Evolutionary conservation across 2,329 filamentous ascomycete genomes (phyloP).

Genomic region (Monosporascus sp.): DNA sequence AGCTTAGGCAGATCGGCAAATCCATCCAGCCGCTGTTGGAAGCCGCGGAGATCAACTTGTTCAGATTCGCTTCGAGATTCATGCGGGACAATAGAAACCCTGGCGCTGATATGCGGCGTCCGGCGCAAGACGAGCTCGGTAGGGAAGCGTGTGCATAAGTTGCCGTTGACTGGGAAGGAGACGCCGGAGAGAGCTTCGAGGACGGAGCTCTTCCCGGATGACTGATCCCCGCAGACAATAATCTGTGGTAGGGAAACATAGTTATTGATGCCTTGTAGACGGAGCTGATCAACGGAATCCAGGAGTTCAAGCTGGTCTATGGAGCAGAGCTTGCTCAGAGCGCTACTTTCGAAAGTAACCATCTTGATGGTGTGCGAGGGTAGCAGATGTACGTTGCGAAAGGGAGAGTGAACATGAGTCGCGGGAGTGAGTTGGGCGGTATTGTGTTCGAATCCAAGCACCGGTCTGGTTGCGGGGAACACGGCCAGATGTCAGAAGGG

Average conservation of each 20-base stretch:
- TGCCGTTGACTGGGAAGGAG: constrained; percentile 48
- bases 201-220: constrained; percentile 55
- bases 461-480: too few species aligned
- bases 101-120: constrained; percentile 21
- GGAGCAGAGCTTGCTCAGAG: neutral
- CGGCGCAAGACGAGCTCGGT: constrained; percentile 53
- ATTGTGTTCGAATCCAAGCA: too few species aligned
- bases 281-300: constrained; percentile 27
- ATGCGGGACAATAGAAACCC: constrained; percentile 25
- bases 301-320: constrained; percentile 24
- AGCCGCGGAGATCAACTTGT: constrained; percentile 4
- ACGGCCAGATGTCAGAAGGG: too few species aligned
- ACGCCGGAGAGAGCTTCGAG: constrained; percentile 56
- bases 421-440: too few species aligned
- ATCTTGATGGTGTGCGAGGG: too few species aligned
- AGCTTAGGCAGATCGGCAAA: constrained; percentile 20
- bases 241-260: constrained; percentile 33
- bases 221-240: constrained; percentile 54
- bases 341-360: too few species aligned
- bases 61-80: constrained; percentile 18
- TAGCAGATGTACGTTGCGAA: too few species aligned
- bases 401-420: too few species aligned
- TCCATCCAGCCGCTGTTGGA: constrained; percentile 4
- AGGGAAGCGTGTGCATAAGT: constrained; percentile 53
- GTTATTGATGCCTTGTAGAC: constrained; percentile 21